Evolutionary conservation across 495 filamentous ascomycete genomes (phyloP), one percentile per base, ranked within the genome.

Genomic region (Aspergillus bridgeri): DNA sequence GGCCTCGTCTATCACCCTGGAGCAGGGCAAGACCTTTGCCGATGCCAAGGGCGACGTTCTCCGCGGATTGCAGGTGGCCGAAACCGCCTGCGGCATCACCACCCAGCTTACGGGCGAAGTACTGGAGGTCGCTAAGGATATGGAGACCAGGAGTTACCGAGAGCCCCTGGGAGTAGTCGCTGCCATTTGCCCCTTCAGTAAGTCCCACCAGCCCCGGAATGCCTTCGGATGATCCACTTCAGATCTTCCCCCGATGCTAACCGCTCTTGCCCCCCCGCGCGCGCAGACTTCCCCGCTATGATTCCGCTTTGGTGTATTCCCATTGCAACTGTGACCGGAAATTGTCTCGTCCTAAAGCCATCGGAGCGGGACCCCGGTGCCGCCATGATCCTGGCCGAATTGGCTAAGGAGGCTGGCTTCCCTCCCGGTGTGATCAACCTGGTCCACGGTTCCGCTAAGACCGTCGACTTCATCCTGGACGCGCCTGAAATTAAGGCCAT

Each of bases 341-440:
- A 99, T 78, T 94, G 89, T 24, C 75, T 98, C 58, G 85, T 99
- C 64, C 74, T 99, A 56, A 99, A 99, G 83, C 94, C 94, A 4
- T 99, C 94, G 0, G 94, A 99, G 79, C 89, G 94, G 59, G 94
- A 98, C 60, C 94, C 94, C n/a, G 94, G 94, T 51, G 95, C 95
- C 19, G 89, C 90, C 27, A 97, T 99, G 92, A 98, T 99, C 72
- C 82, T 99, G 53, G 95, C 90, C 29, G 94, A 98, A 69, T 80
- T 99, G 23, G 89, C 87, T 57, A 83, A 86, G 65, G 88, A 98
- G 75, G 95, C 94, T 33, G 94, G 94, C 17, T 93, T 98, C 77
- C 94, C 95, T 45, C 81, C 88, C 15, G 94, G 94, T 64, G 95
- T 99, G 13, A 79, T 99, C 59, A 99, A 96, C 78, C 84, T 99